These are phyloP conservation scores for Apophysomyces variabilis DNA, from an alignment of 371 early-diverging fungal genomes.

Conservation along the genomic window DNA sequence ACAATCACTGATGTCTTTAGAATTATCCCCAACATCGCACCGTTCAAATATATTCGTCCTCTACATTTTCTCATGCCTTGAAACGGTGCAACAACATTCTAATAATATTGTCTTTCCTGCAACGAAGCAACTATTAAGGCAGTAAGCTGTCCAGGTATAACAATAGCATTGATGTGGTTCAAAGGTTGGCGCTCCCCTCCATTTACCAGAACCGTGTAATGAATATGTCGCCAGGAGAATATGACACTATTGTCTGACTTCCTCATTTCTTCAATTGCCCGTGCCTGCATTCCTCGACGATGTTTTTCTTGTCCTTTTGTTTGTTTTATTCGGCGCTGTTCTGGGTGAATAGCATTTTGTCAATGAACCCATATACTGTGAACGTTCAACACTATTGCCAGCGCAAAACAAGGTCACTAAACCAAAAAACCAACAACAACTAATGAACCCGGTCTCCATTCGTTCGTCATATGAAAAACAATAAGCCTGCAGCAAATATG, in stretches of 20 bases:
- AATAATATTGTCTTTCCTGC: constrained; percentile 86
- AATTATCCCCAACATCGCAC: constrained; percentile 35
- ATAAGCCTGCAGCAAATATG: constrained; percentile 37
- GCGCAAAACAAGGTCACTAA: constrained; percentile 33
- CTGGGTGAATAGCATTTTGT: constrained; percentile 41
- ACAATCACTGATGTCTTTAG: constrained; percentile 44
- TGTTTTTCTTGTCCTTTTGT: constrained; percentile 11
- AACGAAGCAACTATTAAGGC: constrained; percentile 85
- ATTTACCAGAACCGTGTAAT: constrained; percentile 55
- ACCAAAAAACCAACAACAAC: constrained; percentile 41
- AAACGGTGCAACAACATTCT: constrained; percentile 79
- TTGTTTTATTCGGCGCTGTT: not conserved
- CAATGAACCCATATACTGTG: constrained; percentile 38
- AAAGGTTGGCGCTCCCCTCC: constrained; percentile 48
- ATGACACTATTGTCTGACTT: constrained; percentile 39
- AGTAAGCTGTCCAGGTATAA: constrained; percentile 65
- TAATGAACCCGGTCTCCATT: constrained; percentile 50
- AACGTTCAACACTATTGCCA: constrained; percentile 35
- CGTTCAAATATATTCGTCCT: constrained; percentile 65
- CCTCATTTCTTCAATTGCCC: constrained; percentile 26
- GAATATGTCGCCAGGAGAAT: constrained; percentile 52
- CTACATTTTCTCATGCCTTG: constrained; percentile 71
- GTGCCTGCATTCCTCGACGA: constrained; percentile 16
- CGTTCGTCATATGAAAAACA: not conserved
- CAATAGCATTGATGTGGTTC: constrained; percentile 41